Percentiles rank a stretch among this genome's conserved stretches.
phyloP scores from a whole-genome alignment of 176 grass and related monocot genomes.

The maize (Zea mays) region Zm-B73-REFERENCE-NAM-5.0 NC_050098.1:32506001-32506500 shows the following conservation, averaged over 20 bases:
- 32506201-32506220: background rate
- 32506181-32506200: background rate
- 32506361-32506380: background rate
- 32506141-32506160: background rate
- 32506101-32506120: slow-evolving; percentile 74
- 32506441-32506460: slow-evolving; percentile 8
- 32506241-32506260: background rate
- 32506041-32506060: slow-evolving; percentile 78
- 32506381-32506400: background rate
- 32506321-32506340: background rate
- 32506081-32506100: slow-evolving; percentile 76
- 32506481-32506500: slow-evolving; percentile 23
- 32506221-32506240: background rate
- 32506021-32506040: slow-evolving; percentile 95
- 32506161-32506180: slow-evolving; percentile 6
- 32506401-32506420: background rate
- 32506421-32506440: background rate
- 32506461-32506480: slow-evolving; percentile 25
- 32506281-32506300: background rate
- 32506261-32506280: slow-evolving; percentile 1
- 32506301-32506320: background rate
- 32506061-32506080: slow-evolving; percentile 54
- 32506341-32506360: background rate
- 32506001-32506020: slow-evolving; percentile 86
- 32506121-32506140: slow-evolving; percentile 48